Evolutionary conservation across 805 yeast species (phyloP).

Genomic region (Spathaspora hagerdaliae): DNA sequence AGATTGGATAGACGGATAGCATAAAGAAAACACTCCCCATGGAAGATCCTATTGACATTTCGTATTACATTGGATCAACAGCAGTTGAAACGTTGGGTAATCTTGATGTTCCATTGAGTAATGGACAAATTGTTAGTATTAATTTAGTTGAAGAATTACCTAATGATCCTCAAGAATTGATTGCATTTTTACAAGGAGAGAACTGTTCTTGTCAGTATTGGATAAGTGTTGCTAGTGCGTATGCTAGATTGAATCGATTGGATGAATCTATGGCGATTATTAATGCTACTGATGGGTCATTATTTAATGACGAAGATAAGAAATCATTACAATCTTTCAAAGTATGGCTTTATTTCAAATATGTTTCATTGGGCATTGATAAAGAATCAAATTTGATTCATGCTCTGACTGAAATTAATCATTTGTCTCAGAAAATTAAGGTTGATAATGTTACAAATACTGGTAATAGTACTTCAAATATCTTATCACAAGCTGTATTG

Average conservation of each 20-base stretch:
- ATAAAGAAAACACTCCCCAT: too few relatives aligned
- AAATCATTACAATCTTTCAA: slow-evolving; percentile 56
- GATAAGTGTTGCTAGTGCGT: slow-evolving; percentile 80
- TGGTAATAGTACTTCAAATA: slow-evolving; percentile 10
- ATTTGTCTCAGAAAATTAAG: slow-evolving; percentile 10
- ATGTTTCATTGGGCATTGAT: slow-evolving; percentile 23
- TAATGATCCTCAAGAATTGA: slow-evolving; percentile 82
- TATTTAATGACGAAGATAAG: slow-evolving; percentile 37
- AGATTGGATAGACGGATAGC: too few relatives aligned
- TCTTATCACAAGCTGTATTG: slow-evolving; percentile 67
- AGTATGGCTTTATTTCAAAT: slow-evolving; percentile 67
- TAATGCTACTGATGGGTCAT: slow-evolving; percentile 49
- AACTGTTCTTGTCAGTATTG: slow-evolving; percentile 73
- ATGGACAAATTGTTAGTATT: slow-evolving; percentile 75
- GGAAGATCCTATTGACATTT: slow-evolving; percentile 18
- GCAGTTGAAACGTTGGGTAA: slow-evolving; percentile 24
- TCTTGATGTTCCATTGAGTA: slow-evolving; percentile 66
- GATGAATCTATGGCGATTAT: slow-evolving; percentile 64
- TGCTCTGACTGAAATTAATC: slow-evolving; percentile 20
- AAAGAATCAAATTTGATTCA: slow-evolving; percentile 18
- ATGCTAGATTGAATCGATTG: slow-evolving; percentile 56
- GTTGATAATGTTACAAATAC: slow-evolving; percentile 4
- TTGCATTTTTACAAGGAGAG: slow-evolving; percentile 76
- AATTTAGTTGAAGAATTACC: slow-evolving; percentile 75
- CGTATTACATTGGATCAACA: slow-evolving; percentile 33